Percentiles rank a stretch among this genome's conserved stretches.
Evolutionary conservation across 2,329 filamentous ascomycete species (phyloP).

Genomic region (Amesomyces nigricolor): DNA sequence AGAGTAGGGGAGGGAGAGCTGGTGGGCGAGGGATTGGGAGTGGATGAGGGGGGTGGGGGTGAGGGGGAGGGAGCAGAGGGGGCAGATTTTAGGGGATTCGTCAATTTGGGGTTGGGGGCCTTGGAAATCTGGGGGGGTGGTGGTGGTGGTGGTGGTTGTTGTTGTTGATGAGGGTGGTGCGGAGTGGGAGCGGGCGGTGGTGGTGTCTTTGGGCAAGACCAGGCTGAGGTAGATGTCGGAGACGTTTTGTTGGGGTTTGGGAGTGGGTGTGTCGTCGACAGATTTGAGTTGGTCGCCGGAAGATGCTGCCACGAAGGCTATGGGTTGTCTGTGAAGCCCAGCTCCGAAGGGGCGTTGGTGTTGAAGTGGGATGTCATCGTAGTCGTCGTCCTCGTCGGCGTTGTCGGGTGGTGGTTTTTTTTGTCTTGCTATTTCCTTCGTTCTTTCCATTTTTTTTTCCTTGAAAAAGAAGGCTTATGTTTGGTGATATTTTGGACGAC

Average conservation of each 20-base stretch:
- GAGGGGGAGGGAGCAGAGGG: constrained; percentile 57
- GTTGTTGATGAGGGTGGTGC: constrained; percentile 15
- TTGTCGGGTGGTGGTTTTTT: neutral
- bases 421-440: neutral
- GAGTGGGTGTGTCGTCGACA: constrained; percentile 18
- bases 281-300: constrained; percentile 24
- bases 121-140: neutral
- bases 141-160: neutral
- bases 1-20: constrained; percentile 62
- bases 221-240: constrained; percentile 62
- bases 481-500: too few relatives aligned
- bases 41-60: constrained; percentile 35
- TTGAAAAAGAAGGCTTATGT: neutral
- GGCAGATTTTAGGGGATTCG: constrained; percentile 36
- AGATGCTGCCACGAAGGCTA: constrained; percentile 54
- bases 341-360: constrained; percentile 50
- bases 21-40: constrained; percentile 62
- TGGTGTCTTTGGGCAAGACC: constrained; percentile 44
- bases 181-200: constrained; percentile 4
- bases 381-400: constrained; percentile 28
- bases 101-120: constrained; percentile 5
- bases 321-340: constrained; percentile 47
- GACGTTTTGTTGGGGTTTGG: constrained; percentile 31
- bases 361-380: constrained; percentile 49
- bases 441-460: neutral